Percentiles rank a stretch among this genome's conserved stretches.
Conservation (phyloP, 371 early-diverging fungal genomes). For the Blakeslea trispora region DNA sequence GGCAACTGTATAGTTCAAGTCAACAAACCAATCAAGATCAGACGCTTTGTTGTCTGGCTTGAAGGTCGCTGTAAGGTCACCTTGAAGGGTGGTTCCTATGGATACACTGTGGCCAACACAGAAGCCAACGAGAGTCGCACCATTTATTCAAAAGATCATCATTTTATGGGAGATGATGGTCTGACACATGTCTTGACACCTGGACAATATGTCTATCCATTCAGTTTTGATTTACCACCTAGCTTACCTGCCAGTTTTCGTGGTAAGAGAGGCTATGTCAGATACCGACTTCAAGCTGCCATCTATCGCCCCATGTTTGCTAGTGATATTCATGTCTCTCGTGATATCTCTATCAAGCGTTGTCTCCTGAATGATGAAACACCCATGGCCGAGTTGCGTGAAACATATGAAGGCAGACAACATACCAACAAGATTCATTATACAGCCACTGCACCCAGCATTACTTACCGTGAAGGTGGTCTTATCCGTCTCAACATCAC, state of each 20-base stretch:
- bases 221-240: conserved; percentile 44
- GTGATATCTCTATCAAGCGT: conserved; percentile 40
- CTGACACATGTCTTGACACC: conserved; percentile 30
- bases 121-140: conserved; percentile 41
- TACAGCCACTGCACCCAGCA: conserved; percentile 44
- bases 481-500: conserved; percentile 40
- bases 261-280: conserved; percentile 46
- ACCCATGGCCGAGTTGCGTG: conserved; percentile 24
- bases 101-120: conserved; percentile 31
- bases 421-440: conserved; percentile 33
- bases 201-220: conserved; percentile 41
- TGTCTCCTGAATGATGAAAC: conserved; percentile 38
- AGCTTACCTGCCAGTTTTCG: conserved; percentile 46
- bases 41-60: conserved; percentile 42
- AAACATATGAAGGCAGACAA: conserved; percentile 34
- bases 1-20: conserved; percentile 40
- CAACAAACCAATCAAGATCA: conserved; percentile 41
- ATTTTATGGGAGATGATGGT: conserved; percentile 42
- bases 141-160: conserved; percentile 31
- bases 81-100: conserved; percentile 19
- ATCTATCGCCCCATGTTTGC: conserved; percentile 45
- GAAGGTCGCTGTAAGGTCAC: conserved; percentile 50
- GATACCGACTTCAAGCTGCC: conserved; percentile 39
- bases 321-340: conserved; percentile 33
- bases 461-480: conserved; percentile 51